Base-by-base conservation (phyloP, 2,329 filamentous ascomycete species). In the Pseudogymnoascus sp. region DNA sequence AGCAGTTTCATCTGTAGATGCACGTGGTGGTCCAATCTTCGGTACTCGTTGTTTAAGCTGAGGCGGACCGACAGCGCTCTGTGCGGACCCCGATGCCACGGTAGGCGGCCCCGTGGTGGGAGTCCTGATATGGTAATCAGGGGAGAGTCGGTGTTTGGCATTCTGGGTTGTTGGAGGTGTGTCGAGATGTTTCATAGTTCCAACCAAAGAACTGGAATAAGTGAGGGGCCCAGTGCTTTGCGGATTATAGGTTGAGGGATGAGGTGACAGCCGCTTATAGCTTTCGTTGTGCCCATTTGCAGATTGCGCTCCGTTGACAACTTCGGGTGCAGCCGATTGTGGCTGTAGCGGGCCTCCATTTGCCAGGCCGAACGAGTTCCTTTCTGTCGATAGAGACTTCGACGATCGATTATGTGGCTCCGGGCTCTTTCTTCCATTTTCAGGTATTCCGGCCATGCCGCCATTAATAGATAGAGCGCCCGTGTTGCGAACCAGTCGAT, bases 41-140 rank as follows among this genome's bases (percentile, higher is more conserved):
- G 93, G 92, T 0, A 96, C 91, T 75, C 96, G 91, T 26, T 96
- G 91, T 74, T 89, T 88, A 59, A 93, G 78, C 63, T 84, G 82
- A 19, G 82, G 76, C 33, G 80, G 78, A 13, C 80, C 79, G 7
- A 6, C 59, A 40, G 59, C n/a, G 16, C 11, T 56, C n/a, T 29
- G 50, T 21, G 29, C 33, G 6, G 50, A 56, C 11, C 50, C 50
- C n/a, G 47, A 10, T 42, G 40, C 40, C 10, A 13, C 3, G 13
- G 40, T 13, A 42, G 42, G 31, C 11, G 29, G 50, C 33, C 77
- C n/a, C 83, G 81, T 1, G 81, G 76, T 11, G 81, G 60, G 78
- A 31, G 76, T 72, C 31, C 74, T 75, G 38, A 75, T 72, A 44
- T 73, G 73, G 16, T 75, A 69, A 31, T 73, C 70, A 8, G 88